phyloP scores from a whole-genome alignment of 2,329 filamentous ascomycete genomes.

The Fusarium transvaalense region DNA sequence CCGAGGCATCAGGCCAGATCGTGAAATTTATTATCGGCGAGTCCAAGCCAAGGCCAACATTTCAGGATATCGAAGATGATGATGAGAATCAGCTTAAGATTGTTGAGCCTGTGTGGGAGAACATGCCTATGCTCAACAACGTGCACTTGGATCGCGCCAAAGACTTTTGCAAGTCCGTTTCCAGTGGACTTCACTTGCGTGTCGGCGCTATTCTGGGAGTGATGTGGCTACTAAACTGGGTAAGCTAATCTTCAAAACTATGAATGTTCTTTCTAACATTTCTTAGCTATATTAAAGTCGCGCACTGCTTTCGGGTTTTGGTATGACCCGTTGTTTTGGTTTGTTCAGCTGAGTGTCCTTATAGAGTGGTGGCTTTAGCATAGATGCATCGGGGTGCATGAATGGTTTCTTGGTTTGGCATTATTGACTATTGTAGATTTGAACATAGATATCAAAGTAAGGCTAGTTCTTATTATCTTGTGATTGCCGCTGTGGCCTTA shows the following conservation, averaged over 20 bases:
- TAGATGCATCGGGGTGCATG: neutral
- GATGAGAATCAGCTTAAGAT: constrained; percentile 42
- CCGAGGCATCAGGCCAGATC: constrained; percentile 44
- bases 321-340: neutral
- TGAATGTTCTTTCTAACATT: constrained; percentile 2
- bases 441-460: constrained; percentile 1
- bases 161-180: constrained; percentile 7
- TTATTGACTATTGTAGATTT: neutral
- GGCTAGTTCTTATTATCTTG: neutral
- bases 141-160: constrained; percentile 16
- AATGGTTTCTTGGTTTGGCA: neutral
- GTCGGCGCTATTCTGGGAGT: constrained; percentile 31
- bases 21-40: constrained; percentile 45
- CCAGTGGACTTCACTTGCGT: constrained; percentile 24
- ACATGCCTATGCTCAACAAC: constrained; percentile 19
- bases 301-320: neutral
- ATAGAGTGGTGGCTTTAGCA: neutral
- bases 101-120: constrained; percentile 37
- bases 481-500: no score
- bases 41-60: constrained; percentile 9
- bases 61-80: constrained; percentile 5
- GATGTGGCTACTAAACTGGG: constrained; percentile 47
- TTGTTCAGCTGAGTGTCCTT: neutral
- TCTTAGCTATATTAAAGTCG: constrained; percentile 32
- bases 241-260: neutral